Evolutionary conservation across 2,329 filamentous ascomycete species (phyloP).

Genomic region (Emericellopsis cladophorae): DNA sequence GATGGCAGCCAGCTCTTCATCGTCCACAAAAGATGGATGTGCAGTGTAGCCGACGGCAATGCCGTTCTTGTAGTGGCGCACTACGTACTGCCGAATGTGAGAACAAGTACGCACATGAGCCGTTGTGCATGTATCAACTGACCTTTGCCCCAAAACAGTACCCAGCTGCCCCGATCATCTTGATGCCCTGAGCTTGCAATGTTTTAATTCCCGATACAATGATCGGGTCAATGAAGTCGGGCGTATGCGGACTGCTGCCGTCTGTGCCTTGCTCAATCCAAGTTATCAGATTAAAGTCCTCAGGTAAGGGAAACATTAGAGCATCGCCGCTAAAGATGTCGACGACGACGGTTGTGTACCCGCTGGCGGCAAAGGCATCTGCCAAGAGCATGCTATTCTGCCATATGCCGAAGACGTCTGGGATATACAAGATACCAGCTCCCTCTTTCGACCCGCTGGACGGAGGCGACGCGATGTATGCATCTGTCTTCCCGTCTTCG

Average conservation of each 20-base stretch:
- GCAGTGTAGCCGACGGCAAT: constrained; percentile 49
- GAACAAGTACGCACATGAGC: not conserved
- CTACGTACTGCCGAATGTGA: constrained; percentile 41
- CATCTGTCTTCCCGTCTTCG: constrained; percentile 25
- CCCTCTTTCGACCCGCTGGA: constrained; percentile 11
- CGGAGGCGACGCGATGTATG: constrained; percentile 34
- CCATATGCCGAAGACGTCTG: constrained; percentile 25
- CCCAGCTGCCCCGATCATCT: constrained; percentile 41
- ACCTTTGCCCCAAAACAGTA: constrained; percentile 56
- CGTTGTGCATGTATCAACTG: not conserved
- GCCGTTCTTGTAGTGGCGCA: constrained; percentile 46
- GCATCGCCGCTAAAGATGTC: constrained; percentile 26
- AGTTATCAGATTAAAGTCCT: constrained; percentile 15
- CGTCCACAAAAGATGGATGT: constrained; percentile 49
- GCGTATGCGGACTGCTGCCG: constrained; percentile 32
- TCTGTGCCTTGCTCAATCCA: constrained; percentile 26
- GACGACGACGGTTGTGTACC: constrained; percentile 23
- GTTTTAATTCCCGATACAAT: constrained; percentile 32
- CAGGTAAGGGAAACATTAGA: constrained; percentile 10
- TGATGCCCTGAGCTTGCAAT: constrained; percentile 37
- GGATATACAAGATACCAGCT: constrained; percentile 19
- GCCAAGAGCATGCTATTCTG: constrained; percentile 28
- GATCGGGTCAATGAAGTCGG: constrained; percentile 18
- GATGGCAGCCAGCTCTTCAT: constrained; percentile 45
- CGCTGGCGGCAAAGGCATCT: constrained; percentile 21